phyloP scores from a whole-genome alignment of 495 filamentous ascomycete genomes.

The Neurospora sp. region DNA sequence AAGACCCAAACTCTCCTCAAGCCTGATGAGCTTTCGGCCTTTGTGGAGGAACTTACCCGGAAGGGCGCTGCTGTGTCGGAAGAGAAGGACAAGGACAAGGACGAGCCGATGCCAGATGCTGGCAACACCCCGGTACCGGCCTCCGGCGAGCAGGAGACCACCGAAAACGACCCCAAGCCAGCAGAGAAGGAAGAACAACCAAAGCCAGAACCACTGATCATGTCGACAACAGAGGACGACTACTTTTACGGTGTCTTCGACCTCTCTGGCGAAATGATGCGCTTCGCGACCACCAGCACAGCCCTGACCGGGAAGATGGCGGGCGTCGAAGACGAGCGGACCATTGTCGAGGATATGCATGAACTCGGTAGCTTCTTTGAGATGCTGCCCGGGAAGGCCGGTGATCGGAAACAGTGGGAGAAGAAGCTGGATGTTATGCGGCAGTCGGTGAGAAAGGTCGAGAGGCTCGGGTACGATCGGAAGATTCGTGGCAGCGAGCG shows the following conservation, averaged over 20 bases:
- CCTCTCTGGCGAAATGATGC: slow-evolving; percentile 89
- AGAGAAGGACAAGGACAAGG: slow-evolving; percentile 7
- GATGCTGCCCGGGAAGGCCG: slow-evolving; percentile 46
- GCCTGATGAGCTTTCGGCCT: slow-evolving; percentile 41
- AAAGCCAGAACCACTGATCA: slow-evolving; percentile 24
- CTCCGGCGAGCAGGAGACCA: slow-evolving; percentile 1
- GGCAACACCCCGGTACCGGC: background rate
- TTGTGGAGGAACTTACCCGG: slow-evolving; percentile 30
- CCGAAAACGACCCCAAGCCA: background rate
- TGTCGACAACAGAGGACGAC: slow-evolving; percentile 67
- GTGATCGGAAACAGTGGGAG: slow-evolving; percentile 33
- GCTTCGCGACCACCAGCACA: slow-evolving; percentile 77
- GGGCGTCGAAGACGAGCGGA: slow-evolving; percentile 25
- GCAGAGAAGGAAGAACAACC: background rate
- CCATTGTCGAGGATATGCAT: slow-evolving; percentile 68
- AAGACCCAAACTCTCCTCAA: slow-evolving; percentile 63
- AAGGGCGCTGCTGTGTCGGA: slow-evolving; percentile 4
- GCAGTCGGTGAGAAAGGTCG: slow-evolving; percentile 85
- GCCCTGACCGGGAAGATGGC: slow-evolving; percentile 51
- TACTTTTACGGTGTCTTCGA: slow-evolving; percentile 91
- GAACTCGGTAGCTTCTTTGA: slow-evolving; percentile 65
- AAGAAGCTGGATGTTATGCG: slow-evolving; percentile 86
- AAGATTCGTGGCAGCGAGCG: slow-evolving; percentile 77
- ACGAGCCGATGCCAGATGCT: slow-evolving; percentile 17
- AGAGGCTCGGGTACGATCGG: slow-evolving; percentile 78